Percentiles rank a stretch among this genome's conserved stretches.
Evolutionary conservation across 2,329 filamentous ascomycete species (phyloP).

Genomic region (Fusarium secorum): DNA sequence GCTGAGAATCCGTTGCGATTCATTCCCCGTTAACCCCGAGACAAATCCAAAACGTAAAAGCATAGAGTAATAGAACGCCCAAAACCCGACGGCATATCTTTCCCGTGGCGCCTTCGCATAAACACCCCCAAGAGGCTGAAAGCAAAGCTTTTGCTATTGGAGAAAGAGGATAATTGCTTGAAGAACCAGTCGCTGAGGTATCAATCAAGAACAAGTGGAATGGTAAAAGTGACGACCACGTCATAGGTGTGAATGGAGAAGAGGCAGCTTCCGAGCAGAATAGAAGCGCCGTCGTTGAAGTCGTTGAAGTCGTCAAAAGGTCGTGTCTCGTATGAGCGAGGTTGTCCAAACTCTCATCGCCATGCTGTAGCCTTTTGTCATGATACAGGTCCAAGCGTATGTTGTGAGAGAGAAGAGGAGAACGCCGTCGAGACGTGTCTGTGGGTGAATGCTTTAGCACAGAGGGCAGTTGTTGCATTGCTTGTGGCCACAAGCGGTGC

Average conservation of each 20-base stretch:
- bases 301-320: conserved; percentile 15
- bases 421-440: conserved; percentile 8
- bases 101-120: conserved; percentile 15
- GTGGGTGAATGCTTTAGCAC: conserved; percentile 40
- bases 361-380: not conserved
- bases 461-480: conserved; percentile 58
- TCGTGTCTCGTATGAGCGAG: conserved; percentile 12
- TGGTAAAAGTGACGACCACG: conserved; percentile 5
- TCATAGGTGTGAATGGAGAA: not conserved
- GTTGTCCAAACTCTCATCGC: conserved; percentile 6
- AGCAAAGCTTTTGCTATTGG: not conserved
- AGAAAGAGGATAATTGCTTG: not conserved
- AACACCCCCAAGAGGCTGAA: not conserved
- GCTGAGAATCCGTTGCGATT: conserved; percentile 5
- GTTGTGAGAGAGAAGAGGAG: not conserved
- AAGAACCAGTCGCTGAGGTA: conserved; percentile 12
- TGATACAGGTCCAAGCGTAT: not conserved
- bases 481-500: conserved; percentile 59
- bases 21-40: conserved; percentile 10
- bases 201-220: conserved; percentile 22
- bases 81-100: conserved; percentile 16
- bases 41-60: conserved; percentile 22
- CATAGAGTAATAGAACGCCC: conserved; percentile 6
- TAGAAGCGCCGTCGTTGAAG: conserved; percentile 13
- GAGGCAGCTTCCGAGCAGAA: not conserved